A percentile compares a stretch with the other conserved stretches of the same genome.
phyloP scores from a whole-genome alignment of 2,329 filamentous ascomycete genomes.

The Sporothrix pseudoabietina region DNA sequence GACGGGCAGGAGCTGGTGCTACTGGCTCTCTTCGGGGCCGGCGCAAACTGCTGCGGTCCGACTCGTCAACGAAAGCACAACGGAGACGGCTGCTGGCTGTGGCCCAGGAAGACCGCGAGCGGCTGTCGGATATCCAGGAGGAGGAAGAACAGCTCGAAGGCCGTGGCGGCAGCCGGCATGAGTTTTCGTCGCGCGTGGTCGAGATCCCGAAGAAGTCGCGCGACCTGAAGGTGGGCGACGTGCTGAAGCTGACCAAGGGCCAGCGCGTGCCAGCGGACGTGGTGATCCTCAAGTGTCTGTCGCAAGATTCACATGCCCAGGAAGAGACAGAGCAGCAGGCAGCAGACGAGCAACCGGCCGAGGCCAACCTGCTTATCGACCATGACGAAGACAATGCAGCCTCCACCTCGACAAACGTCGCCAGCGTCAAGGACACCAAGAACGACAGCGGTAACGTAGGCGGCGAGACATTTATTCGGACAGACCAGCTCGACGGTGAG shows the following conservation, averaged over 20 bases:
- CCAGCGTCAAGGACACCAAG: constrained; percentile 35
- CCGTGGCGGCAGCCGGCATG: constrained; percentile 13
- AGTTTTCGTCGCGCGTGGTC: constrained; percentile 55
- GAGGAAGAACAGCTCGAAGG: constrained; percentile 62
- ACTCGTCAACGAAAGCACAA: constrained; percentile 44
- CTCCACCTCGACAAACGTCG: background rate
- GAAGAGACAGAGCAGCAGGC: constrained; percentile 36
- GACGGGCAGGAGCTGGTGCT: background rate
- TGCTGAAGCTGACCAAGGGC: constrained; percentile 89
- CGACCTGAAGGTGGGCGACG: constrained; percentile 90
- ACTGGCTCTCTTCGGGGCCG: constrained; percentile 35
- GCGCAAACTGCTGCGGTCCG: constrained; percentile 53
- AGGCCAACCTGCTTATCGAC: constrained; percentile 28
- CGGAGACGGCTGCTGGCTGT: constrained; percentile 41
- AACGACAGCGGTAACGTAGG: constrained; percentile 41
- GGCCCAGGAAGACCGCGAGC: constrained; percentile 42
- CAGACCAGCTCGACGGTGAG: constrained; percentile 95
- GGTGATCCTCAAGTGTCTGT: constrained; percentile 77
- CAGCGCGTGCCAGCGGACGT: constrained; percentile 94
- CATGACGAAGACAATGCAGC: constrained; percentile 33
- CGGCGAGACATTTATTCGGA: constrained; percentile 94
- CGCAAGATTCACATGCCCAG: constrained; percentile 40
- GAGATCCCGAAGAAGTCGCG: constrained; percentile 80
- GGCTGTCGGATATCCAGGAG: constrained; percentile 68
- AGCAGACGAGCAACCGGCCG: constrained; percentile 37